Percentiles rank a stretch among this genome's conserved stretches.
These are phyloP conservation scores for Spathaspora boniae DNA, from an alignment of 805 yeast genomes.

Conservation along the genomic window DNA sequence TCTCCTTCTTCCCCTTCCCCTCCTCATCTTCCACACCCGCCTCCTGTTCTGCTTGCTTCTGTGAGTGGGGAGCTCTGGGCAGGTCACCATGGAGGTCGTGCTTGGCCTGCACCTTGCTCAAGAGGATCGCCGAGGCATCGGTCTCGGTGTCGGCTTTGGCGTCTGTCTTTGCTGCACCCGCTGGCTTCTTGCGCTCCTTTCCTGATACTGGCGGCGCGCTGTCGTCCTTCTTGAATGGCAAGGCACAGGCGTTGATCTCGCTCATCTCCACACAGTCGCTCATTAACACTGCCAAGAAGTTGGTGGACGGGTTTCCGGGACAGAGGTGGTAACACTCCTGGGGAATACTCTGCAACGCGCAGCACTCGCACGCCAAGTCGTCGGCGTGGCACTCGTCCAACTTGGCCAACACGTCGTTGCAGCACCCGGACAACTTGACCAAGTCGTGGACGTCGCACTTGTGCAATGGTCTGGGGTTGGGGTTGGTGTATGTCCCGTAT, in stretches of 20 bases:
- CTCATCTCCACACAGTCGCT: conserved; percentile 45
- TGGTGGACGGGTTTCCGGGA: conserved; percentile 46
- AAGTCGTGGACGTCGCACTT: conserved; percentile 45
- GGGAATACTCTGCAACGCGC: conserved; percentile 49
- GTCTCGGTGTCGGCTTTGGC: too few relatives aligned
- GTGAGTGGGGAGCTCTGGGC: too few relatives aligned
- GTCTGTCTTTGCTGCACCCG: too few relatives aligned
- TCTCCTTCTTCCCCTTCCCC: conserved; percentile 2
- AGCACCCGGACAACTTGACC: conserved; percentile 40
- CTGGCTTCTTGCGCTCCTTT: too few relatives aligned
- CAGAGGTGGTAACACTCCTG: conserved; percentile 46
- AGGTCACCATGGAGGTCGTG: too few relatives aligned
- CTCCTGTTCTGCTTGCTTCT: too few relatives aligned
- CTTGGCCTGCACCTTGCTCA: too few relatives aligned
- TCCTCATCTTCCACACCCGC: background rate
- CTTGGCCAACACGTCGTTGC: conserved; percentile 43
- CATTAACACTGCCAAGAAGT: conserved; percentile 42
- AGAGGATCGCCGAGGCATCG: too few relatives aligned
- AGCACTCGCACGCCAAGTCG: conserved; percentile 55
- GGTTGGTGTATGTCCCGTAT: conserved; percentile 39
- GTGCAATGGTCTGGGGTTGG: conserved; percentile 39
- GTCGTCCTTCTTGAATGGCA: conserved; percentile 47
- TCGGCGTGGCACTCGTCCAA: conserved; percentile 51
- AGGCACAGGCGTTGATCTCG: conserved; percentile 48
- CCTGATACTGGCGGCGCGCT: conserved; percentile 16